These are phyloP conservation scores for Teratosphaeriaceae sp. DNA, from an alignment of 2,329 filamentous ascomycete species.

Conservation along the genomic window DNA sequence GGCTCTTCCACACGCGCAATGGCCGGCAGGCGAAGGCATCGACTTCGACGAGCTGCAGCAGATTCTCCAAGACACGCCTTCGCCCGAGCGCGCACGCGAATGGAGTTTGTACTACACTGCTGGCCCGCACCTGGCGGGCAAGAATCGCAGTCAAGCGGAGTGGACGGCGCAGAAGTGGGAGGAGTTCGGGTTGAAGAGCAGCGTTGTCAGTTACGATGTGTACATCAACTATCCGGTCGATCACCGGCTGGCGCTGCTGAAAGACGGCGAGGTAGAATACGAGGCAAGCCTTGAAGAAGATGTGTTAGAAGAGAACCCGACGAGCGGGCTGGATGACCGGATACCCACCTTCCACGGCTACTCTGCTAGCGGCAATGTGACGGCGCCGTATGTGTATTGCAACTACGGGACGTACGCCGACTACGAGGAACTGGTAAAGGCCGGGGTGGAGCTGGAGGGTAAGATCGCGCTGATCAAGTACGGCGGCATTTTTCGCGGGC, in stretches of 20 bases:
- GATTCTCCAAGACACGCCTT: constrained; percentile 49
- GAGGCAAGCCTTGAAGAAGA: constrained; percentile 74
- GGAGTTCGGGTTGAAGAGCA: constrained; percentile 41
- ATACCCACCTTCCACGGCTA: constrained; percentile 81
- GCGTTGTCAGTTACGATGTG: constrained; percentile 44
- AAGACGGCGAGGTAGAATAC: constrained; percentile 30
- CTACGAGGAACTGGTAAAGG: constrained; percentile 64
- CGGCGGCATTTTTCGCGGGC: constrained; percentile 65
- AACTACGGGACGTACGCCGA: constrained; percentile 86
- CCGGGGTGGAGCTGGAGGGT: constrained; percentile 66
- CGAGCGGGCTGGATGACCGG: constrained; percentile 57
- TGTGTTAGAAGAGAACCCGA: constrained; percentile 72
- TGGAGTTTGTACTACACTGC: constrained; percentile 47
- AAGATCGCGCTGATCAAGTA: constrained; percentile 80
- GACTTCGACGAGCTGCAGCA: constrained; percentile 49
- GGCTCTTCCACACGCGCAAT: constrained; percentile 27
- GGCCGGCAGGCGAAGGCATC: constrained; percentile 41
- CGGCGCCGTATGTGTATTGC: constrained; percentile 80
- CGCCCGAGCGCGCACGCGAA: constrained; percentile 43
- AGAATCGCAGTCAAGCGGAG: constrained; percentile 46
- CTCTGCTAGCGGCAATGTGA: constrained; percentile 79
- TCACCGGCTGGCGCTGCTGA: constrained; percentile 40
- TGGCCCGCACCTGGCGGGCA: constrained; percentile 45
- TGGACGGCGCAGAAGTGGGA: constrained; percentile 46
- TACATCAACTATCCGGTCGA: constrained; percentile 47